Conservation (phyloP, 495 filamentous ascomycete species). For the Bryoglossum gracile region DNA sequence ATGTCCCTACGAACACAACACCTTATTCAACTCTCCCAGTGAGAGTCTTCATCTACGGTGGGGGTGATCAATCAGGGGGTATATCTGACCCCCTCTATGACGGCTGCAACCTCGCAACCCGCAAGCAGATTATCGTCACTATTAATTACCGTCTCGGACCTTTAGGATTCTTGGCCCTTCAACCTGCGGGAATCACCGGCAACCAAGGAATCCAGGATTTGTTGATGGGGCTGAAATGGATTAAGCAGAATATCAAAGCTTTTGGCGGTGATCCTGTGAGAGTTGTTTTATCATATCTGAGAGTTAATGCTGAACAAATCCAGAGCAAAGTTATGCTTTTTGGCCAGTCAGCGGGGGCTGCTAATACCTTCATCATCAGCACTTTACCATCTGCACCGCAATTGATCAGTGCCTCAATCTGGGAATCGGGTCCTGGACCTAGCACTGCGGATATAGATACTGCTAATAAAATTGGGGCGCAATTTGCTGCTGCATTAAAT, state of each 20-base stretch:
- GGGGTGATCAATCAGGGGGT: slow-evolving; percentile 45
- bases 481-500: slow-evolving; percentile 1
- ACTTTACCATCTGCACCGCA: slow-evolving; percentile 31
- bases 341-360: slow-evolving; percentile 36
- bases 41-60: slow-evolving; percentile 55
- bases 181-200: slow-evolving; percentile 28
- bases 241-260: slow-evolving; percentile 35
- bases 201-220: slow-evolving; percentile 47
- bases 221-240: slow-evolving; percentile 37
- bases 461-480: slow-evolving; percentile 7
- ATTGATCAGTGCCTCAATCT: slow-evolving; percentile 29
- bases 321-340: slow-evolving; percentile 34
- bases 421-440: slow-evolving; percentile 31
- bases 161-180: slow-evolving; percentile 29
- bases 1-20: slow-evolving; percentile 29
- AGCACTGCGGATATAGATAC: not conserved
- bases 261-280: slow-evolving; percentile 29
- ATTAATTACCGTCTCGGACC: slow-evolving; percentile 31
- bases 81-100: slow-evolving; percentile 37
- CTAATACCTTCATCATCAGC: slow-evolving; percentile 27
- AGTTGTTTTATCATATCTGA: slow-evolving; percentile 14
- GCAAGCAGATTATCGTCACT: slow-evolving; percentile 50
- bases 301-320: too few species aligned
- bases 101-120: slow-evolving; percentile 33
- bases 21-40: slow-evolving; percentile 41